phyloP scores from a whole-genome alignment of 176 grass and related monocot genomes.

The Lolium multiflorum region DNA sequence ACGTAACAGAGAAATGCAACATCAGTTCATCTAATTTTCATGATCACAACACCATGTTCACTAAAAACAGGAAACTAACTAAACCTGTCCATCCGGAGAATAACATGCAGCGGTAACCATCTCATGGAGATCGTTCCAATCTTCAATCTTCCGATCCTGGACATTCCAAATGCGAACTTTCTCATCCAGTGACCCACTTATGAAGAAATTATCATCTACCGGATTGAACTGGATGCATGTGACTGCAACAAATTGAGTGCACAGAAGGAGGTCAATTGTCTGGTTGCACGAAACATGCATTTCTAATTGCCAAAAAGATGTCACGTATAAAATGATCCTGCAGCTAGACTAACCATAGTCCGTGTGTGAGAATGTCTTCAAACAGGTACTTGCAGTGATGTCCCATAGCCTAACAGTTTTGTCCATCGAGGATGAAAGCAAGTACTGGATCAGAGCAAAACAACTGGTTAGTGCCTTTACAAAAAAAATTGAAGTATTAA shows the following conservation, averaged over 20 bases:
- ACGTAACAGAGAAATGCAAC: slow-evolving; percentile 40
- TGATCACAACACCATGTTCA: slow-evolving; percentile 27
- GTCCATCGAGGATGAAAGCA: slow-evolving; percentile 99
- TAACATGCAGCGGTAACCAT: slow-evolving; percentile 97
- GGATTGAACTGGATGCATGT: slow-evolving; percentile 99
- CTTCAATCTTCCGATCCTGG: slow-evolving; percentile 86
- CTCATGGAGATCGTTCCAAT: slow-evolving; percentile 99
- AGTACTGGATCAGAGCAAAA: slow-evolving; percentile 57
- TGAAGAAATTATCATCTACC: slow-evolving; percentile 93
- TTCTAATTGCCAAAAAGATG: neutral
- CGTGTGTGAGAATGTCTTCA: slow-evolving; percentile 97
- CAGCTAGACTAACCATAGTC: slow-evolving; percentile 85
- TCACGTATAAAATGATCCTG: slow-evolving; percentile 19
- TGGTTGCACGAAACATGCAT: slow-evolving; percentile 22
- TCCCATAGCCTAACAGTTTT: slow-evolving; percentile 96
- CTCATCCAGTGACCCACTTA: slow-evolving; percentile 97
- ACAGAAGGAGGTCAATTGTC: slow-evolving; percentile 32
- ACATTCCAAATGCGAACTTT: slow-evolving; percentile 99
- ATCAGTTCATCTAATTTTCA: slow-evolving; percentile 41
- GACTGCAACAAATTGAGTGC: slow-evolving; percentile 63
- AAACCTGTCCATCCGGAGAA: slow-evolving; percentile 91
- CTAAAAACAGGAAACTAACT: neutral
- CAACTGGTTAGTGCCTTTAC: slow-evolving; percentile 6
- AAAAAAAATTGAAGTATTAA: neutral
- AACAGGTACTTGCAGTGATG: slow-evolving; percentile 74